These are phyloP conservation scores for Eutrema japonicum DNA, from an alignment of 345 rosid genomes.

Conservation along the genomic window DNA sequence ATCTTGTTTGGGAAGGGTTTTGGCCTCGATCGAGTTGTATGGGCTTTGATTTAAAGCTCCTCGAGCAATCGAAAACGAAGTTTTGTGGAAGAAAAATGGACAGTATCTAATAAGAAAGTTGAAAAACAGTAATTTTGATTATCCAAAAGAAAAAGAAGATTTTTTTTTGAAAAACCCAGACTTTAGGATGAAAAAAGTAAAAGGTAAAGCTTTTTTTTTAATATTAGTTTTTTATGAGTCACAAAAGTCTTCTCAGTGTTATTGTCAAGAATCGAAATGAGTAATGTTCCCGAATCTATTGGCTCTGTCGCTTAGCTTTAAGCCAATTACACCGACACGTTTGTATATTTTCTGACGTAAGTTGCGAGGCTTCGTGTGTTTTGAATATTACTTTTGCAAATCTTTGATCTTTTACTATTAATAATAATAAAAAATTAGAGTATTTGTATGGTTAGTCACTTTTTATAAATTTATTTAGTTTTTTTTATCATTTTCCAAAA, in stretches of 20 bases:
- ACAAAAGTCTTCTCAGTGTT: slow-evolving; percentile 30
- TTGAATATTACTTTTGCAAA: slow-evolving; percentile 25
- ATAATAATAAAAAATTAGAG: too few species aligned
- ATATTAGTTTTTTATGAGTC: not conserved
- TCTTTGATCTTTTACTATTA: slow-evolving; percentile 14
- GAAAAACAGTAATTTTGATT: slow-evolving; percentile 2
- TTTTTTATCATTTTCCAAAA: too few species aligned
- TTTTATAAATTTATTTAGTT: too few species aligned
- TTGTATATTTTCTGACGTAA: slow-evolving; percentile 33
- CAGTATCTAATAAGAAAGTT: not conserved
- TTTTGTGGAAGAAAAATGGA: not conserved
- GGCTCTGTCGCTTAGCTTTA: slow-evolving; percentile 40
- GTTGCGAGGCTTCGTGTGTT: slow-evolving; percentile 22
- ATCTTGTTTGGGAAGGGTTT: not conserved
- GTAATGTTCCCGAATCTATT: slow-evolving; percentile 37
- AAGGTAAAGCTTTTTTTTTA: not conserved
- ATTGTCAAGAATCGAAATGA: slow-evolving; percentile 41
- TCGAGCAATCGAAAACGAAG: not conserved
- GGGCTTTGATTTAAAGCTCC: not conserved
- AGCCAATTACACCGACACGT: slow-evolving; percentile 42
- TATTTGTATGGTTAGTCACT: too few species aligned
- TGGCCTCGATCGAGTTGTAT: not conserved
- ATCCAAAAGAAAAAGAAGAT: not conserved
- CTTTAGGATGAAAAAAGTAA: slow-evolving; percentile 35
- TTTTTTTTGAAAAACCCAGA: not conserved